phyloP scores from a whole-genome alignment of 306 rosid genomes.

The Oxytropis ochrocephala region DNA sequence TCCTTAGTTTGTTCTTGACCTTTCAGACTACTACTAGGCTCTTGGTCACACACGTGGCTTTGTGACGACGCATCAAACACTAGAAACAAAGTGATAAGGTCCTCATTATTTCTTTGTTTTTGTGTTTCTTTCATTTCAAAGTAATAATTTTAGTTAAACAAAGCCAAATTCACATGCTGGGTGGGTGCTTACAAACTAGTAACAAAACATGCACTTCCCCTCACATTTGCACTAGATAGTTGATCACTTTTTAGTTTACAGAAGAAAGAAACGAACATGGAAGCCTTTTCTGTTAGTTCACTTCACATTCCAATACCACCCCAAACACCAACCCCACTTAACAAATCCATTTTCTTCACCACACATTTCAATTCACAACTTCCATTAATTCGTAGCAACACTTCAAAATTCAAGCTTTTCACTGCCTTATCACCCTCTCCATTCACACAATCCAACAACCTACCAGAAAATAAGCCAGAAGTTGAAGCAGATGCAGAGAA shows the following conservation, averaged over 20 bases:
- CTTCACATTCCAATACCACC: constrained; percentile 25
- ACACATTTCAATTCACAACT: constrained; percentile 19
- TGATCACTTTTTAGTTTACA: neutral
- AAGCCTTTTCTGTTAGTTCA: constrained; percentile 33
- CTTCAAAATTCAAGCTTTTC: constrained; percentile 37
- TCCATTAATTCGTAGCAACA: constrained; percentile 12
- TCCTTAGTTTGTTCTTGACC: neutral
- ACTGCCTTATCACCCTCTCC: constrained; percentile 49
- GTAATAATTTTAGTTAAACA: neutral
- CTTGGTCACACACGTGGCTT: constrained; percentile 3
- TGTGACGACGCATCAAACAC: neutral
- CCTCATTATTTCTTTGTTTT: neutral
- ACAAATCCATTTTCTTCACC: constrained; percentile 25
- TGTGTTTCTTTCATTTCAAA: neutral
- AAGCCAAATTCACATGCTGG: neutral
- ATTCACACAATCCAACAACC: constrained; percentile 34
- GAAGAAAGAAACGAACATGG: constrained; percentile 27
- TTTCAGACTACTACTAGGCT: neutral
- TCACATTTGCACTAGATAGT: neutral
- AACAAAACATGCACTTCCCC: neutral
- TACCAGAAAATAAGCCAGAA: constrained; percentile 29
- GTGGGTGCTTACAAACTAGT: neutral
- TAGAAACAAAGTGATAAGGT: neutral
- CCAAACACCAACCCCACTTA: constrained; percentile 14
- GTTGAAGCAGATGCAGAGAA: constrained; percentile 25